Percentiles rank a stretch among this genome's conserved stretches.
These are phyloP conservation scores for Mortierella sp. DNA, from an alignment of 371 early-diverging fungal genomes.

Conservation along the genomic window DNA sequence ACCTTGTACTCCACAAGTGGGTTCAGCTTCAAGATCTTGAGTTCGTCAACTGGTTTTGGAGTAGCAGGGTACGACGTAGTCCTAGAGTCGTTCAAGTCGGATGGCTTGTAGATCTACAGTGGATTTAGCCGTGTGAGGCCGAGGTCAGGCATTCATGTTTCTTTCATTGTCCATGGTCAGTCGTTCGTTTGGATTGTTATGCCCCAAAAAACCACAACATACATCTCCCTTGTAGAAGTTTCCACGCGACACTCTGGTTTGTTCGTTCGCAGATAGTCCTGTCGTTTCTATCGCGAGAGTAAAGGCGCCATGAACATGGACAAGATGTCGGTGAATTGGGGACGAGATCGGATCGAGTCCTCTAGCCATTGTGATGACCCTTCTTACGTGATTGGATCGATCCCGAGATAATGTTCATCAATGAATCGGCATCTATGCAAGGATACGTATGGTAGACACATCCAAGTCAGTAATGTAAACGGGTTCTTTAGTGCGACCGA, in stretches of 20 bases:
- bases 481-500: no score
- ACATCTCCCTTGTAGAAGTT: conserved; percentile 50
- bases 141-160: no score
- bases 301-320: no score
- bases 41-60: conserved; percentile 44
- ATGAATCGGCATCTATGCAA: conserved; percentile 23
- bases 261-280: conserved; percentile 15
- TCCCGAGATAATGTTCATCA: conserved; percentile 35
- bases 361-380: neutral
- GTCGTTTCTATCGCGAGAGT: conserved; percentile 13
- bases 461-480: no score
- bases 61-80: conserved; percentile 15
- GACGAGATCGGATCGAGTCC: no score
- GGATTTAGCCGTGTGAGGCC: neutral
- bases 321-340: no score
- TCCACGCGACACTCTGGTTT: conserved; percentile 33
- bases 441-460: neutral
- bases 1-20: conserved; percentile 82
- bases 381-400: conserved; percentile 41
- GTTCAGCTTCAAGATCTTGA: conserved; percentile 66
- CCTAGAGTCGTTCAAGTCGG: conserved; percentile 39
- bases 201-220: conserved; percentile 3
- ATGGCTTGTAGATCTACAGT: conserved; percentile 41
- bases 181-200: neutral
- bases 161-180: neutral